Base-by-base conservation (phyloP, 768 basidiomycete species). In the Coprinopsis sp. region DNA sequence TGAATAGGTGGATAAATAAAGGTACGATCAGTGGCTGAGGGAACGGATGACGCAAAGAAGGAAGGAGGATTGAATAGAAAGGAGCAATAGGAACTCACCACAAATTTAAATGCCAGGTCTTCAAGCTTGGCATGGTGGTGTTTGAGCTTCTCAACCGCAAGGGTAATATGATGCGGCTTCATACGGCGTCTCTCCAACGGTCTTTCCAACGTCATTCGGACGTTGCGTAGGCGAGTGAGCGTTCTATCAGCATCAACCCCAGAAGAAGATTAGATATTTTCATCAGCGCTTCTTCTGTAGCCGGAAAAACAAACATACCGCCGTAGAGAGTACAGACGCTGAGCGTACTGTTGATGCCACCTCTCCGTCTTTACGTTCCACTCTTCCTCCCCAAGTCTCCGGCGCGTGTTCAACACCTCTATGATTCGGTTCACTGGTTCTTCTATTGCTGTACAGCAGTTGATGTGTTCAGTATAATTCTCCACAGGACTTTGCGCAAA, bases 91-190 rank as follows among this genome's bases (percentile, higher is more conserved):
- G 25, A 31, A 49, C 23, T 58, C 47, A 66, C 69, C 43, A 55
- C 58, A 53, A 66, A 65, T 49, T 69, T 69, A 44, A 61, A 59
- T 34, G 64, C 58, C 25, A 72, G 60, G 54, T 71, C 63, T 30
- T 55, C 53, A 44, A 71, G 50, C 51, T 72, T 72, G 40, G 51
- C 50, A 53, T 71, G 69, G 58, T 69, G 69, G 54, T 71, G 60
- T 44, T 59, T 56, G 44, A 69, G 53, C 59, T 71, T 72, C 33
- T 56, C 50, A 28, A 67, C 52, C 24, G 65, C 56, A 36, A 53
- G 54, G 16, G 49, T 54, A 12, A 58, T 53, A 44, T 64, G 65
- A 24, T 59, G 56, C 42, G 60, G 57, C n/a, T 58, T 61, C 41
- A 61, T n/a, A n/a, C n/a, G n/a, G n/a, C n/a, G 53, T n/a, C 57